Evolutionary conservation across 768 basidiomycete species (phyloP).

Genomic region (Tricholomella constricta): DNA sequence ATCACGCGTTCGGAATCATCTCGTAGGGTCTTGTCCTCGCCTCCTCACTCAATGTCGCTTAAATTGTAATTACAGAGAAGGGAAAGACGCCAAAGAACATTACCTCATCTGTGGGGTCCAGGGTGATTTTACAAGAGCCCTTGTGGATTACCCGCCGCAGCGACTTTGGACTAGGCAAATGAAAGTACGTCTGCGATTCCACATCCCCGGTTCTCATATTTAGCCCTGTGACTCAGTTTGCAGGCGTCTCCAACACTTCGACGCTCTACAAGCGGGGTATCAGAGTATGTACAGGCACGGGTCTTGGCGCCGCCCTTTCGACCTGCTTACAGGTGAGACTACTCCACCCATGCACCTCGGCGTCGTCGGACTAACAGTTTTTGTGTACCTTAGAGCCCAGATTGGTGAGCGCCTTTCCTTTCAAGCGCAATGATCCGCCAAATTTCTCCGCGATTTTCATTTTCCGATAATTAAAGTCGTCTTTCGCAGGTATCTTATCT

Average conservation of each 20-base stretch:
- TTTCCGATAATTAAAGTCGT: conserved; percentile 6
- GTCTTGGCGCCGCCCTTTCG: conserved; percentile 78
- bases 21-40: conserved; percentile 51
- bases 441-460: conserved; percentile 12
- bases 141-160: conserved; percentile 72
- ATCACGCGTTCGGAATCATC: conserved; percentile 84
- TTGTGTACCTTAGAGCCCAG: conserved; percentile 38
- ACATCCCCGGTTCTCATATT: background rate
- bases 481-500: conserved; percentile 68
- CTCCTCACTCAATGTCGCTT: conserved; percentile 2
- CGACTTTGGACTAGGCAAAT: conserved; percentile 79
- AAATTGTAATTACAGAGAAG: conserved; percentile 50
- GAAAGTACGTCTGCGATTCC: conserved; percentile 50
- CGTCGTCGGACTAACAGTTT: conserved; percentile 11
- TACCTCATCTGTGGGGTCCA: conserved; percentile 87
- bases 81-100: conserved; percentile 70
- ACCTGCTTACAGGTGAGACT: conserved; percentile 75
- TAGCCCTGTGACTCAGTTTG: conserved; percentile 48
- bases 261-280: conserved; percentile 77
- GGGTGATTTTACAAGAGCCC: conserved; percentile 76
- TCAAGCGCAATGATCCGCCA: conserved; percentile 14
- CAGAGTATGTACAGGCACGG: conserved; percentile 84
- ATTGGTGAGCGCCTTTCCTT: conserved; percentile 39
- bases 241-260: conserved; percentile 82
- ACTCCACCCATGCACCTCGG: background rate